A percentile compares a stretch with the other conserved stretches of the same genome.
Conservation (phyloP, 129 eudicot species). For the Chrysanthemum lavandulifolium region DNA sequence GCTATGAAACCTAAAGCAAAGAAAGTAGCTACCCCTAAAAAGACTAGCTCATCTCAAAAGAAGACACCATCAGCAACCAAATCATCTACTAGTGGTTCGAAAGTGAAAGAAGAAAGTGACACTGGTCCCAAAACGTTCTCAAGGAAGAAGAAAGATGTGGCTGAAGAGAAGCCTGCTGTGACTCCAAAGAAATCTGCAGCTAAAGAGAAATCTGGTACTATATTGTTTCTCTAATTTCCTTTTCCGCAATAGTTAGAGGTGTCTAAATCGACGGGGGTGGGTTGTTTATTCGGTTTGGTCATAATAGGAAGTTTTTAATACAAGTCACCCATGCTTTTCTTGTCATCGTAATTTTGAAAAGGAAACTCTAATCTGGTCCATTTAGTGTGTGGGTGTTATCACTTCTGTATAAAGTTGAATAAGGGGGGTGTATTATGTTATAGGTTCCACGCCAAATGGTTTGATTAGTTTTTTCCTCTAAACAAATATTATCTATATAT, state of each 20-base stretch:
- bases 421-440: not conserved
- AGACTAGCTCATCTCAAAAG: constrained; percentile 49
- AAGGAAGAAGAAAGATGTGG: constrained; percentile 68
- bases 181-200: constrained; percentile 63
- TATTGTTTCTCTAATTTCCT: not conserved
- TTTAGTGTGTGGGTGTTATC: not conserved
- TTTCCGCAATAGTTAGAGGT: not conserved
- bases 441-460: too few species aligned
- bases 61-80: constrained; percentile 37
- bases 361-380: not conserved
- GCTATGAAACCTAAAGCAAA: constrained; percentile 50
- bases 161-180: constrained; percentile 52
- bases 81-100: constrained; percentile 57
- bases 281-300: not conserved
- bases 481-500: not conserved
- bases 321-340: too few species aligned
- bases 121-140: constrained; percentile 56
- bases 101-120: constrained; percentile 34
- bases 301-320: not conserved
- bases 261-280: constrained; percentile 7
- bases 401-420: too few species aligned
- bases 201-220: constrained; percentile 70
- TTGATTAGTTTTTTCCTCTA: too few species aligned
- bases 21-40: constrained; percentile 43
- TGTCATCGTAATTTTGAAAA: too few species aligned